A percentile compares a stretch with the other conserved stretches of the same genome.
phyloP scores from a whole-genome alignment of 768 basidiomycete species.

The Boletus coccyginus region DNA sequence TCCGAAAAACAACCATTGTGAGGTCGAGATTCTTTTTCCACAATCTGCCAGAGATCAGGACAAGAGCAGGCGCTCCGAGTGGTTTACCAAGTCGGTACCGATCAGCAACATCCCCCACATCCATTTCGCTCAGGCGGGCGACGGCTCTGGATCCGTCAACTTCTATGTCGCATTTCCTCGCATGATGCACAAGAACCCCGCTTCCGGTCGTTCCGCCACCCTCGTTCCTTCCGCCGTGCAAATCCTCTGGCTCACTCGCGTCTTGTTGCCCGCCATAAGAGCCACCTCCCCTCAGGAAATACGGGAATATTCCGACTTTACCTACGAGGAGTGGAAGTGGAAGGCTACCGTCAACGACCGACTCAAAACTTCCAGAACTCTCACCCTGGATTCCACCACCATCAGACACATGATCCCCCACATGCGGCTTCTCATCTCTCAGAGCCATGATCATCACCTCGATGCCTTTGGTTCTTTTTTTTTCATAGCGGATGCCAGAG shows the following conservation, averaged over 20 bases:
- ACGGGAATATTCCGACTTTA: conserved; percentile 2
- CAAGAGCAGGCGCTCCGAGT: background rate
- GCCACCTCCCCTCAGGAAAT: conserved; percentile 3
- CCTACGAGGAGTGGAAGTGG: conserved; percentile 13
- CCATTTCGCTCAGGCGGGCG: background rate
- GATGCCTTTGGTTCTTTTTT: too few species aligned
- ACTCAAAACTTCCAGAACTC: background rate
- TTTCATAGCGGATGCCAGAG: too few species aligned
- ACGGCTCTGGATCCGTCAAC: background rate
- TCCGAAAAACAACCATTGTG: conserved; percentile 3
- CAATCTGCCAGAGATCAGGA: background rate
- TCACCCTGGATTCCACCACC: background rate
- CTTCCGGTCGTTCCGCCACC: background rate
- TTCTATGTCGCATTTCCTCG: conserved; percentile 5
- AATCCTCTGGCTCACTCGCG: background rate
- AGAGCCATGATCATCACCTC: too few species aligned
- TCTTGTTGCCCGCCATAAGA: conserved; percentile 6
- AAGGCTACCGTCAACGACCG: conserved; percentile 6
- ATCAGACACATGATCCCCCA: background rate
- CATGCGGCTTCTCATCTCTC: background rate
- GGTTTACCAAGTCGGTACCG: background rate
- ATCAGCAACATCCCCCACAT: conserved; percentile 5
- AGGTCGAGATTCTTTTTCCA: conserved; percentile 1
- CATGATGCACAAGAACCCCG: conserved; percentile 4
- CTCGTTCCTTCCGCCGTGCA: background rate